phyloP scores from a whole-genome alignment of 176 grass and related monocot genomes.

The Rhynchospora breviuscula region DNA sequence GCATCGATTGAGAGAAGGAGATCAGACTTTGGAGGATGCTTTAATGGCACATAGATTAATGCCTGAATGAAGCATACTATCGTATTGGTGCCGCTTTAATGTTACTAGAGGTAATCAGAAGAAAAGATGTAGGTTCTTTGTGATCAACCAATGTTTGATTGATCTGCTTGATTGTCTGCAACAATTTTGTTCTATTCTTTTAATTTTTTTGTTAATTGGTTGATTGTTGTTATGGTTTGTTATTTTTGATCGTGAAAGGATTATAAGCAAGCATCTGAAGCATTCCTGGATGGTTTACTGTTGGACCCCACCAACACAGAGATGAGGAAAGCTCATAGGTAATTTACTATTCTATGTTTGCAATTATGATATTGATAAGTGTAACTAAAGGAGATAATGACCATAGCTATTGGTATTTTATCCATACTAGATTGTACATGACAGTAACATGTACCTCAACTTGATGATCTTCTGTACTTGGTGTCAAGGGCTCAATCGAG shows the following conservation, averaged over 20 bases:
- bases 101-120: conserved; percentile 31
- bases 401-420: no score
- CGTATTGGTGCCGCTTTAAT: conserved; percentile 33
- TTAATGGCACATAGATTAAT: conserved; percentile 13
- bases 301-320: neutral
- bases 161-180: no score
- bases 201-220: neutral
- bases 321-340: neutral
- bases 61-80: conserved; percentile 33
- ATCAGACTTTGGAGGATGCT: conserved; percentile 25
- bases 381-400: no score
- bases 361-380: no score
- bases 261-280: conserved; percentile 32
- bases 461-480: no score
- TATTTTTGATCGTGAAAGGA: conserved; percentile 25
- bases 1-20: conserved; percentile 28
- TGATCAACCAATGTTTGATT: neutral
- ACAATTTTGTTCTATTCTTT: no score
- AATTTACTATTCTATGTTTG: neutral
- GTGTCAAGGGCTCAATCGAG: no score
- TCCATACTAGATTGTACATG: no score
- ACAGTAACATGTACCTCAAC: no score
- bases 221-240: neutral
- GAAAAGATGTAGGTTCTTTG: neutral
- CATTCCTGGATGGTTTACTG: conserved; percentile 30